Conservation (phyloP, 352 stramenopile genomes). For the Peronospora destructor region DNA sequence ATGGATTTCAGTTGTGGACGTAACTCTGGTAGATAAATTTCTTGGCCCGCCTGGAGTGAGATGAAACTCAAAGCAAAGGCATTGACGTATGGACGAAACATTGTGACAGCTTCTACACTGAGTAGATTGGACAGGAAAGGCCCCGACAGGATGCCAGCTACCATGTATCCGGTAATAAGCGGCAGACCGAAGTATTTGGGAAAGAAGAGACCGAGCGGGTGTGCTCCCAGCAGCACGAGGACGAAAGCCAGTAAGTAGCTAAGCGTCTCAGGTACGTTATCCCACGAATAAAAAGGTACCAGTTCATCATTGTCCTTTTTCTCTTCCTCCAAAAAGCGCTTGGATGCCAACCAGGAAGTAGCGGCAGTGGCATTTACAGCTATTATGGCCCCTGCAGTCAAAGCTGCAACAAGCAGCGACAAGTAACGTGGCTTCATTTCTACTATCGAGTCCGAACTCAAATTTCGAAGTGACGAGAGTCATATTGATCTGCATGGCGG, state of each 20-base stretch:
- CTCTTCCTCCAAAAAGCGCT: neutral
- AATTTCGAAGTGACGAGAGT: no score
- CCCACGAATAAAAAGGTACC: conserved; percentile 38
- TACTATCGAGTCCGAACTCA: no score
- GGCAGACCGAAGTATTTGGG: conserved; percentile 38
- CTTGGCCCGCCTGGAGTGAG: conserved; percentile 59
- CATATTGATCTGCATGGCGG: no score
- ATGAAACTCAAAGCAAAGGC: conserved; percentile 61
- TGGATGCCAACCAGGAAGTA: neutral
- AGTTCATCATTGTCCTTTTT: conserved; percentile 5
- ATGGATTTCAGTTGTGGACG: conserved; percentile 53
- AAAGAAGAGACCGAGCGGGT: conserved; percentile 24
- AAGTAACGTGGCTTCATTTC: no score
- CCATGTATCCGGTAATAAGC: conserved; percentile 56
- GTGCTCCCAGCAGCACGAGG: conserved; percentile 36
- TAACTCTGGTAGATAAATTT: conserved; percentile 58
- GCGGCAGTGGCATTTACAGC: neutral
- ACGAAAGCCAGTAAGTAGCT: conserved; percentile 42
- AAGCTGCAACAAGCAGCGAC: no score
- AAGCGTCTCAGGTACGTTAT: conserved; percentile 37
- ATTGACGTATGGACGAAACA: conserved; percentile 48
- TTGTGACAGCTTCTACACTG: conserved; percentile 30
- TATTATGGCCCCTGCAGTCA: no score
- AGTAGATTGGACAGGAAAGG: conserved; percentile 53
- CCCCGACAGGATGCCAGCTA: conserved; percentile 44